Evolutionary conservation across 2,329 filamentous ascomycete species (phyloP).

Genomic region (Apiospora sp.): DNA sequence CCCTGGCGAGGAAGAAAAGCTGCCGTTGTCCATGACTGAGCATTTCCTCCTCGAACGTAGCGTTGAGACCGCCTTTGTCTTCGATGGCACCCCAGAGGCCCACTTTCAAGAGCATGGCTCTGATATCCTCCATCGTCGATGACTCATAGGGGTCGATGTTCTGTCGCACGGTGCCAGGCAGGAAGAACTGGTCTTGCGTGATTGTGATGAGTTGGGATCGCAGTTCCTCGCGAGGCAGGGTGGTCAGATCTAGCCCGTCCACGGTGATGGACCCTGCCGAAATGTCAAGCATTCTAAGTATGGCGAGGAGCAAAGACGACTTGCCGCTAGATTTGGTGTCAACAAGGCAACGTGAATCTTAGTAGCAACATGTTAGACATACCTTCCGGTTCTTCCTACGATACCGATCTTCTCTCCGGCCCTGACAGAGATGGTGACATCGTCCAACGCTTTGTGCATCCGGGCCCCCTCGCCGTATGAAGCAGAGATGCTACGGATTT

Average conservation of each 20-base stretch:
- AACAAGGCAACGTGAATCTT: conserved; percentile 39
- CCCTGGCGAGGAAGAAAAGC: conserved; percentile 39
- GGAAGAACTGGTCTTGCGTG: conserved; percentile 53
- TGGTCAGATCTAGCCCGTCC: conserved; percentile 43
- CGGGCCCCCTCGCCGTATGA: conserved; percentile 33
- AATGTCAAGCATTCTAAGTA: conserved; percentile 50
- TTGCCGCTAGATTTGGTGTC: conserved; percentile 48
- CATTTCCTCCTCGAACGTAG: conserved; percentile 49
- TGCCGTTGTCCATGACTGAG: conserved; percentile 58
- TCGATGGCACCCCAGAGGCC: conserved; percentile 35
- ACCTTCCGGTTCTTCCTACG: conserved; percentile 26
- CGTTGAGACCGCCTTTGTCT: conserved; percentile 36
- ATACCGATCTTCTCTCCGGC: conserved; percentile 9
- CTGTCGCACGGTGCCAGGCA: conserved; percentile 46
- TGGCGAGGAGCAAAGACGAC: conserved; percentile 47
- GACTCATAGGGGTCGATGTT: conserved; percentile 44
- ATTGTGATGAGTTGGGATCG: conserved; percentile 49
- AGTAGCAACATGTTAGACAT: conserved; percentile 36
- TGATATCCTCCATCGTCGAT: conserved; percentile 33
- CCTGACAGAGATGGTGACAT: conserved; percentile 7
- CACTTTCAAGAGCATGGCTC: conserved; percentile 34
- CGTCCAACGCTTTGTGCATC: conserved; percentile 6
- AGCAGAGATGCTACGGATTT: conserved; percentile 38
- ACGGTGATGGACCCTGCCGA: conserved; percentile 31
- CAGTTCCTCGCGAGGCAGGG: conserved; percentile 43